Conservation (phyloP, 2,329 filamentous ascomycete species). For the Aspergillus intermedius region DNA sequence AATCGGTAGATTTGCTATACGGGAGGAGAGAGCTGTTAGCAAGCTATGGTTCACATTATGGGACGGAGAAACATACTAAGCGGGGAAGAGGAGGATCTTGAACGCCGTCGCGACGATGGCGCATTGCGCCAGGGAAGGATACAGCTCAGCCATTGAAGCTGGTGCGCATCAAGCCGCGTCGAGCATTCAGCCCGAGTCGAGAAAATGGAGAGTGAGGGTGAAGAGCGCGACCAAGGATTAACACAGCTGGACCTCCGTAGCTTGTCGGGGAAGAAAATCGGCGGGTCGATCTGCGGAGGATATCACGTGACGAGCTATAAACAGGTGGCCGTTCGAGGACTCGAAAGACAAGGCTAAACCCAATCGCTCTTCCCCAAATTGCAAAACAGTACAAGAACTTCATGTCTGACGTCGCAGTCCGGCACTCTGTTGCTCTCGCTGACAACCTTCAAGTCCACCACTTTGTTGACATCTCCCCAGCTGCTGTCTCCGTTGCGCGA, state of each 20-base stretch:
- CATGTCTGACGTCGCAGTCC: conserved; percentile 38
- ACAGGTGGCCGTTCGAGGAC: conserved; percentile 15
- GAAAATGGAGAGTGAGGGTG: neutral
- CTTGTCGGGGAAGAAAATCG: neutral
- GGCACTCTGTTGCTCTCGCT: conserved; percentile 40
- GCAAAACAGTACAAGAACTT: neutral
- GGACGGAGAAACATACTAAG: conserved; percentile 64
- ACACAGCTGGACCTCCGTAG: no score
- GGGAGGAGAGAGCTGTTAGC: conserved; percentile 1
- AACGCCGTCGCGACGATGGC: conserved; percentile 79
- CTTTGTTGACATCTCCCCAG: conserved; percentile 46
- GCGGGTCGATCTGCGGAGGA: conserved; percentile 16
- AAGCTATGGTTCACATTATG: neutral
- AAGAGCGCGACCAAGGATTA: neutral
- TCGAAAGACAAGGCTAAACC: neutral
- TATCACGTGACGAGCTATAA: conserved; percentile 13
- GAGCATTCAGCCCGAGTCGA: conserved; percentile 1
- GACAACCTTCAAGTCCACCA: conserved; percentile 44
- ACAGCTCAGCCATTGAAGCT: conserved; percentile 64
- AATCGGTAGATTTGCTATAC: conserved; percentile 91
- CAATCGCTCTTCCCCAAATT: neutral
- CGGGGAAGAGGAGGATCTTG: conserved; percentile 86
- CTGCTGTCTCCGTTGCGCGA: conserved; percentile 43
- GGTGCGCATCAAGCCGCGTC: conserved; percentile 18
- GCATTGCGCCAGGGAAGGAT: conserved; percentile 84